Evolutionary conservation across 1,284 basidiomycete species (phyloP).

Genomic region (Boletus subluridellus): DNA sequence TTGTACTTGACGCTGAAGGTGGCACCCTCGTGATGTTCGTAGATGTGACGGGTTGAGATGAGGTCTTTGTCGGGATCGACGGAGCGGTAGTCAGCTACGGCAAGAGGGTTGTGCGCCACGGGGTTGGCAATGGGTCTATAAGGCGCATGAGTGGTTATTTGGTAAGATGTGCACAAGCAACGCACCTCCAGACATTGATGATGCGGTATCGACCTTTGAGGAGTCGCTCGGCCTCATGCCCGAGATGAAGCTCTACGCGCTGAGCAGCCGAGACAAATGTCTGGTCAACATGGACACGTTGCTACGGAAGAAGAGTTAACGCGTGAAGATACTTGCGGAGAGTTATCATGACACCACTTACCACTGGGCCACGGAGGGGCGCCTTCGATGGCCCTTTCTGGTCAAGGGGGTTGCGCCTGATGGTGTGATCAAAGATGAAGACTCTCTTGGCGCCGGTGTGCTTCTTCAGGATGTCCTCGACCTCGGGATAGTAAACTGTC

Average conservation of each 20-base stretch:
- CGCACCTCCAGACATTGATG: conserved; percentile 51
- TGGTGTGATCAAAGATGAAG: conserved; percentile 47
- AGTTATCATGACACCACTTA: conserved; percentile 17
- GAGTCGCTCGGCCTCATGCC: conserved; percentile 39
- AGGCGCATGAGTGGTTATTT: background rate
- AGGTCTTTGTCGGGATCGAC: conserved; percentile 17
- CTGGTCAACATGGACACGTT: conserved; percentile 45
- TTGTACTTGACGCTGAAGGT: conserved; percentile 32
- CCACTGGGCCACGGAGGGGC: conserved; percentile 31
- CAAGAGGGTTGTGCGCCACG: conserved; percentile 31
- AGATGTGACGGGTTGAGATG: conserved; percentile 15
- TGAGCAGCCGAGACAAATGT: conserved; percentile 38
- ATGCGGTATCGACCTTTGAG: conserved; percentile 45
- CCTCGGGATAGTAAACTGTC: conserved; percentile 38
- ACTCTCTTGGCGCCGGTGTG: conserved; percentile 41
- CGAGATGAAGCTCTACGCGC: conserved; percentile 41
- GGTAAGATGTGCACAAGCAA: background rate
- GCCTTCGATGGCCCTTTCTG: conserved; percentile 6
- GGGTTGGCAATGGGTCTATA: conserved; percentile 41
- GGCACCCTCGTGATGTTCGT: conserved; percentile 10
- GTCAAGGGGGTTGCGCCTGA: conserved; percentile 32
- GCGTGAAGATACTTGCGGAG: background rate
- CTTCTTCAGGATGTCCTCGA: conserved; percentile 43
- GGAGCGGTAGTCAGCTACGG: conserved; percentile 19
- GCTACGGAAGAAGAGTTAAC: background rate